A percentile compares a stretch with the other conserved stretches of the same genome.
Conservation (phyloP, 345 rosid genomes). For the Populus tremula region DNA sequence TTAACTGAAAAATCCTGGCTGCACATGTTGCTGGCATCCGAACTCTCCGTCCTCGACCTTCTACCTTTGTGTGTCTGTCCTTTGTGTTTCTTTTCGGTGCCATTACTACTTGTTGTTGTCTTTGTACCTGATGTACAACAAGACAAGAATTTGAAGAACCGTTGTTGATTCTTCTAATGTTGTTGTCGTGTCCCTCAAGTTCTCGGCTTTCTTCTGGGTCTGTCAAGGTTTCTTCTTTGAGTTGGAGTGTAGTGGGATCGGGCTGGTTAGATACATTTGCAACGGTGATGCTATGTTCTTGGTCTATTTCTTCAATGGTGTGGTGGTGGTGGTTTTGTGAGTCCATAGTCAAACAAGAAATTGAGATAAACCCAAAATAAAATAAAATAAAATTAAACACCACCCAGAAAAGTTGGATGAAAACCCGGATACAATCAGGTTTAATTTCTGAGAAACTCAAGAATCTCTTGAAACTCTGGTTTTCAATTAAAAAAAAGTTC, state of each 20-base stretch:
- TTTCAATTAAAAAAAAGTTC: too few relatives aligned
- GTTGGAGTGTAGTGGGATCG: conserved; percentile 14
- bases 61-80: conserved; percentile 87
- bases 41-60: conserved; percentile 80
- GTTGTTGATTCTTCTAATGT: background rate
- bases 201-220: conserved; percentile 24
- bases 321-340: conserved; percentile 4
- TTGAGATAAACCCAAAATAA: background rate
- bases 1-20: conserved; percentile 79
- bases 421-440: background rate
- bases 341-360: background rate
- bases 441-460: background rate
- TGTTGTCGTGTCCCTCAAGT: background rate
- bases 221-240: conserved; percentile 40
- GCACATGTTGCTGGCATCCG: conserved; percentile 75
- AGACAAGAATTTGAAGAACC: conserved; percentile 19
- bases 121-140: conserved; percentile 14
- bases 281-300: conserved; percentile 20
- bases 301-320: conserved; percentile 41
- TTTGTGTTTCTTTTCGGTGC: conserved; percentile 41
- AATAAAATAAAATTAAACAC: background rate
- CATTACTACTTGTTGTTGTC: conserved; percentile 13
- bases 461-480: conserved; percentile 26
- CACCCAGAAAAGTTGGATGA: background rate
- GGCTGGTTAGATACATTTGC: conserved; percentile 17